Percentiles rank a stretch among this genome's conserved stretches.
Evolutionary conservation across 768 basidiomycete species (phyloP).

Genomic region (Dendrothele bispora): DNA sequence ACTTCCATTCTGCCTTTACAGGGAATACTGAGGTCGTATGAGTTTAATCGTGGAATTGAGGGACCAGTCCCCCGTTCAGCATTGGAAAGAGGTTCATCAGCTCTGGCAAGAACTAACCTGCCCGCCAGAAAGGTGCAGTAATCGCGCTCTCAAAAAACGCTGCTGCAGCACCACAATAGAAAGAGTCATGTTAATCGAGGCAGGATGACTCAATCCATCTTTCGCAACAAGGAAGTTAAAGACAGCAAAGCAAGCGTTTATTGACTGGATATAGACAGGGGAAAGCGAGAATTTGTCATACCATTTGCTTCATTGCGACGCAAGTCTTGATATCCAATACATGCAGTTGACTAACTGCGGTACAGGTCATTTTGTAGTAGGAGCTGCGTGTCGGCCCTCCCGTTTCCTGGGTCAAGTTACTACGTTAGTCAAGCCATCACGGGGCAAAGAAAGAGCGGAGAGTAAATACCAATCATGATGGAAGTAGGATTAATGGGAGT

Average conservation of each 20-base stretch:
- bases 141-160: conserved; percentile 63
- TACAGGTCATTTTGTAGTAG: conserved; percentile 45
- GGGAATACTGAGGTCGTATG: conserved; percentile 49
- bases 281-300: no score
- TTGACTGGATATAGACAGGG: no score
- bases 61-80: not conserved
- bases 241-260: no score
- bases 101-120: conserved; percentile 38
- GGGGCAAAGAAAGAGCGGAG: not conserved
- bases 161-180: conserved; percentile 66
- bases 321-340: conserved; percentile 34
- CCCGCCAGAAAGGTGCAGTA: conserved; percentile 42
- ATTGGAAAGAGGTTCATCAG: not conserved
- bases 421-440: no score
- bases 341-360: conserved; percentile 39
- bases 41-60: conserved; percentile 37
- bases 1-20: conserved; percentile 22
- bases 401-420: conserved; percentile 39
- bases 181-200: conserved; percentile 63
- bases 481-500: conserved; percentile 49
- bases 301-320: conserved; percentile 41
- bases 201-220: conserved; percentile 55
- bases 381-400: conserved; percentile 44
- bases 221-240: conserved; percentile 67
- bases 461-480: conserved; percentile 43